phyloP scores from a whole-genome alignment of 2,329 filamentous ascomycete genomes.

The Diplodia sapinea region DNA sequence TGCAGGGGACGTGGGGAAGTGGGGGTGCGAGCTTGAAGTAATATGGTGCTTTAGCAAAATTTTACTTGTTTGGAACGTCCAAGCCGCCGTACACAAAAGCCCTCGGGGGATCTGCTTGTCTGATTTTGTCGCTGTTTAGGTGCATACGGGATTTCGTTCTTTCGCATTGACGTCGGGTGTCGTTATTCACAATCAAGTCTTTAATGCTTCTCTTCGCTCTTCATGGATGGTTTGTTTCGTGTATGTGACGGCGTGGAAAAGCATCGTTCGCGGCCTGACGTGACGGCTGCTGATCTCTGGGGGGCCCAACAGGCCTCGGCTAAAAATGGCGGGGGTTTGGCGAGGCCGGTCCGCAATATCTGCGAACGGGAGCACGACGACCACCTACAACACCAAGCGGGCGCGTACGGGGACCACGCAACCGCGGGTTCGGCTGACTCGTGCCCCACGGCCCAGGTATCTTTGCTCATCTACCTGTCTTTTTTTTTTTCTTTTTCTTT shows the following conservation, averaged over 20 bases:
- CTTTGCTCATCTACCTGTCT: background rate
- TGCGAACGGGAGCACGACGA: constrained; percentile 13
- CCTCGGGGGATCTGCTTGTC: constrained; percentile 11
- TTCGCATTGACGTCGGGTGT: constrained; percentile 18
- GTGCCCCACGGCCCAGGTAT: background rate
- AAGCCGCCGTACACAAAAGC: constrained; percentile 28
- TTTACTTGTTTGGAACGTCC: constrained; percentile 25
- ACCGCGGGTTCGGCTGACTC: background rate
- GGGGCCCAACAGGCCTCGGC: background rate
- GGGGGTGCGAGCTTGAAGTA: constrained; percentile 21
- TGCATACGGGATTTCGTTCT: constrained; percentile 11
- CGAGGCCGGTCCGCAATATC: constrained; percentile 11
- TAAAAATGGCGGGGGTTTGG: background rate
- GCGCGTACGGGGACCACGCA: background rate
- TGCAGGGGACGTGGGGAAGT: constrained; percentile 23
- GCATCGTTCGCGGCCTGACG: constrained; percentile 23
- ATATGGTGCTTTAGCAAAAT: constrained; percentile 30
- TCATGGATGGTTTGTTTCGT: constrained; percentile 20
- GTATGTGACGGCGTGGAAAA: constrained; percentile 25
- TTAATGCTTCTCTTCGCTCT: constrained; percentile 10
- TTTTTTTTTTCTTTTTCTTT: constrained; percentile 1
- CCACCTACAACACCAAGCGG: constrained; percentile 3
- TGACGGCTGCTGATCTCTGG: constrained; percentile 12
- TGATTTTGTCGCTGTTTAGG: constrained; percentile 13
- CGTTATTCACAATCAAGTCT: constrained; percentile 19